Evolutionary conservation across 306 rosid species (phyloP), one percentile per base, ranked within the genome.

Genomic region (Lagenaria siceraria): DNA sequence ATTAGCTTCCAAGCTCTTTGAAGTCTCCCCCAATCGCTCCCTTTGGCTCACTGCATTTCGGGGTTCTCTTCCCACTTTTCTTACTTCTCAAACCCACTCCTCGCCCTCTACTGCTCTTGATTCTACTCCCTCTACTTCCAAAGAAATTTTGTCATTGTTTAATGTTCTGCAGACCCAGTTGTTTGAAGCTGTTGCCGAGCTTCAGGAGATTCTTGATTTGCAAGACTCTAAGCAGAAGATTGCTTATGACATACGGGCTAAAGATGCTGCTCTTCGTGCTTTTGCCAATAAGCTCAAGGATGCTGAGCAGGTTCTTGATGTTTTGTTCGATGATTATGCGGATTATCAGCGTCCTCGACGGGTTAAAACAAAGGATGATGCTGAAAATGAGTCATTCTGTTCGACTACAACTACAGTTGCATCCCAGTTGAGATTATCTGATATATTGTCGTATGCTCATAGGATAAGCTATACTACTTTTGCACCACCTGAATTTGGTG

Each of bases 401-500:
- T 74, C 85, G 11, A 86, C 96, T 3, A 29, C 33, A 29, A 29
- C 33, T 29, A 90, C 96, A 0, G 90, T 94, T 78, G 81, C 88
- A 8, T 87, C 95, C 27, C 89, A 81, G 84, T 82, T 94, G 82
- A 89, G 83, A 24, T 80, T 92, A 10, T 78, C 91, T 1, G 89
- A 91, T 81, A 87, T 94, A 78, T 82, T 94, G 52, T 91, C 98
- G 3, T 91, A 90, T 82, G 97, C 97, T 18, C 97, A 94, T 71
- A 80, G 80, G 27, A 90, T 94, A 79, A 91, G 98, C 68, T 94
- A 94, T 82, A 94, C 98, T n/a, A 94, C 98, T 29, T 94, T 94
- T 74, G 98, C 98, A 0, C 97, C 97, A 0, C 98, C 98, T 8
- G 97, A 93, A 80, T 93, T 90, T 48, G 97, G 98, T 27, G 95